Evolutionary conservation across 768 basidiomycete species (phyloP).

Genomic region (Leucocoprinus sp.): DNA sequence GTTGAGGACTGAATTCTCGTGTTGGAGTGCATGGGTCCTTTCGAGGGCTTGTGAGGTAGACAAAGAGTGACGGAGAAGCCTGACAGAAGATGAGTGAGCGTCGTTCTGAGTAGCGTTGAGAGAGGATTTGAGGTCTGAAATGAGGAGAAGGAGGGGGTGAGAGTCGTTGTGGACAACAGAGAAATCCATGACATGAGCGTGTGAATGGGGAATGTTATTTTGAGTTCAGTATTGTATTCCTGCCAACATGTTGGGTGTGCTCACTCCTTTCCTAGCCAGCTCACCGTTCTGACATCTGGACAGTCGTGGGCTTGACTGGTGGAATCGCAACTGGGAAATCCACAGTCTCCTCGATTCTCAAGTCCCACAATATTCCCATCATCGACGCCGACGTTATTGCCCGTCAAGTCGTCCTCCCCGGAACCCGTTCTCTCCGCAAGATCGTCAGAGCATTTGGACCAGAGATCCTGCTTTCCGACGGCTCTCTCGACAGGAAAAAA

Average conservation of each 20-base stretch:
- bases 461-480: slow-evolving; percentile 57
- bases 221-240: neutral
- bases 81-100: slow-evolving; percentile 55
- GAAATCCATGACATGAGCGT: neutral
- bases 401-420: slow-evolving; percentile 77
- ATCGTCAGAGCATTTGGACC: slow-evolving; percentile 69
- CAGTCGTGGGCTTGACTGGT: slow-evolving; percentile 92
- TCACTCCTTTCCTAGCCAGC: neutral
- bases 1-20: slow-evolving; percentile 49
- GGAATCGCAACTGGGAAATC: slow-evolving; percentile 97
- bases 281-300: neutral
- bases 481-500: slow-evolving; percentile 71
- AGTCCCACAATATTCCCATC: slow-evolving; percentile 62
- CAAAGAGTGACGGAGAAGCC: slow-evolving; percentile 55
- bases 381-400: slow-evolving; percentile 92
- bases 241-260: slow-evolving; percentile 4
- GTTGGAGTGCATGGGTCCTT: slow-evolving; percentile 40
- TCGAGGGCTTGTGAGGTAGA: slow-evolving; percentile 43
- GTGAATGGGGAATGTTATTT: neutral
- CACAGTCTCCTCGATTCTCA: slow-evolving; percentile 73
- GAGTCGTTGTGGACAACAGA: neutral
- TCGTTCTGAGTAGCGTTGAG: slow-evolving; percentile 30
- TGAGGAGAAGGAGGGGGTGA: slow-evolving; percentile 7
- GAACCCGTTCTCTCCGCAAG: slow-evolving; percentile 59
- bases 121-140: neutral